A percentile compares a stretch with the other conserved stretches of the same genome.
Conservation (phyloP, 2,329 filamentous ascomycete genomes). For the Dactylellina drechsleri region DNA sequence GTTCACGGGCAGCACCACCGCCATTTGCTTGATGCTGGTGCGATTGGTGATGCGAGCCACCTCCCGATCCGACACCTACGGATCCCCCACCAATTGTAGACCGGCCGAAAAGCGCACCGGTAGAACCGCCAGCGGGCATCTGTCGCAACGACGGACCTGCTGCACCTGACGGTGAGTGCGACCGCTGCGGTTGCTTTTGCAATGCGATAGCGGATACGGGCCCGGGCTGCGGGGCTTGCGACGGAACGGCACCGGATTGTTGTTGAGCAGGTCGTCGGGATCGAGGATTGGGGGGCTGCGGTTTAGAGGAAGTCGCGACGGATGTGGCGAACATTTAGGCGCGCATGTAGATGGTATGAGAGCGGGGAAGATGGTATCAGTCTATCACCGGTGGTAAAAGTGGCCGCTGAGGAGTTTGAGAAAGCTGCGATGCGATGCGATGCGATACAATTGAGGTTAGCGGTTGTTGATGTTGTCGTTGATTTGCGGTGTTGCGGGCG, state of each 20-base stretch:
- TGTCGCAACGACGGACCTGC: constrained; percentile 50
- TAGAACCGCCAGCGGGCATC: constrained; percentile 42
- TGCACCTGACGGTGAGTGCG: constrained; percentile 56
- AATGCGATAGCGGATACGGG: constrained; percentile 49
- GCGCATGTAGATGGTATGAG: constrained; percentile 28
- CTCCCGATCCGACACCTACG: constrained; percentile 52
- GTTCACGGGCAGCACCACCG: constrained; percentile 62
- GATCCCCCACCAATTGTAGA: constrained; percentile 56
- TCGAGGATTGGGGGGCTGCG: constrained; percentile 61
- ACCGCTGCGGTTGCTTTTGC: constrained; percentile 50
- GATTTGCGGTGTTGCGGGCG: constrained; percentile 10
- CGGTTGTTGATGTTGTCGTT: not conserved
- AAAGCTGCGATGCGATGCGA: constrained; percentile 1
- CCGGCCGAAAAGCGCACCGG: constrained; percentile 52
- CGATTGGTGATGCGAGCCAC: constrained; percentile 49
- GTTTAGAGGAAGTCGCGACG: constrained; percentile 64
- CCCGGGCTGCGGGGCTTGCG: constrained; percentile 43
- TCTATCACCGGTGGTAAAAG: not conserved
- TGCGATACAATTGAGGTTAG: constrained; percentile 1
- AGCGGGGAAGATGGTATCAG: not conserved
- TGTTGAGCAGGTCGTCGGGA: constrained; percentile 60
- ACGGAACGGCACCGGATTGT: constrained; percentile 28
- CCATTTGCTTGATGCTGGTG: constrained; percentile 55
- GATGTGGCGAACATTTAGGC: constrained; percentile 53
- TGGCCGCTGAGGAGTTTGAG: not conserved